Evolutionary conservation across 371 early-diverging fungal species (phyloP).

Genomic region (Mortierella sp.): DNA sequence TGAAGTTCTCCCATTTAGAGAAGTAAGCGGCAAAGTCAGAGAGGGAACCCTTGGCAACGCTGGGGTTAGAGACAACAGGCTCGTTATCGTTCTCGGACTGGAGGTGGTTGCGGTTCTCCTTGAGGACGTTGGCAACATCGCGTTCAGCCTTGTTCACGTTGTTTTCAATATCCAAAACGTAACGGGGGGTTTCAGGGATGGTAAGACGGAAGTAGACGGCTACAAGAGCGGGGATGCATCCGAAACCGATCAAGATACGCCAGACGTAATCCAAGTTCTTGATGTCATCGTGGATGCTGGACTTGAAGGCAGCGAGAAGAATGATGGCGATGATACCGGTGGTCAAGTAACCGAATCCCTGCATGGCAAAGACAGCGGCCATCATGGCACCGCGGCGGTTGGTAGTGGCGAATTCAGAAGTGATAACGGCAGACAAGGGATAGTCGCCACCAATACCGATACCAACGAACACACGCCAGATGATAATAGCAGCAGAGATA

Average conservation of each 20-base stretch:
- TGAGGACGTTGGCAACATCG: conserved; percentile 60
- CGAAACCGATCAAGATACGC: conserved; percentile 86
- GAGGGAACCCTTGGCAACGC: conserved; percentile 67
- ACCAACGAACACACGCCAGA: conserved; percentile 90
- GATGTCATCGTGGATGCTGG: conserved; percentile 63
- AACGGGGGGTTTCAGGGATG: conserved; percentile 95
- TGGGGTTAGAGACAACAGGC: conserved; percentile 26
- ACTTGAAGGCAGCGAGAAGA: conserved; percentile 81
- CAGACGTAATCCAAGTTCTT: conserved; percentile 84
- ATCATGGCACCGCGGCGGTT: conserved; percentile 80
- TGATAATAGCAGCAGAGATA: conserved; percentile 78
- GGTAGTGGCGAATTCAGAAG: conserved; percentile 88
- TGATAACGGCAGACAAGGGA: conserved; percentile 88
- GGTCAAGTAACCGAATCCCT: conserved; percentile 90
- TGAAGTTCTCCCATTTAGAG: conserved; percentile 81
- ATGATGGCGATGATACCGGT: conserved; percentile 82
- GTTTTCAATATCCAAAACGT: conserved; percentile 80
- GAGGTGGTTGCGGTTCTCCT: conserved; percentile 47
- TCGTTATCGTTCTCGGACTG: conserved; percentile 45
- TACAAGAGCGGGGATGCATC: conserved; percentile 85
- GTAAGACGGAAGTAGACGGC: conserved; percentile 92
- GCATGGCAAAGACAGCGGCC: conserved; percentile 93
- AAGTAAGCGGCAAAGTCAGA: conserved; percentile 81
- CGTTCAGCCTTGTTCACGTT: conserved; percentile 74
- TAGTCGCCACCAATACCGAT: conserved; percentile 92